Base-by-base conservation (phyloP, 169 alveolate species). In the Plasmodium gonderi region DNA sequence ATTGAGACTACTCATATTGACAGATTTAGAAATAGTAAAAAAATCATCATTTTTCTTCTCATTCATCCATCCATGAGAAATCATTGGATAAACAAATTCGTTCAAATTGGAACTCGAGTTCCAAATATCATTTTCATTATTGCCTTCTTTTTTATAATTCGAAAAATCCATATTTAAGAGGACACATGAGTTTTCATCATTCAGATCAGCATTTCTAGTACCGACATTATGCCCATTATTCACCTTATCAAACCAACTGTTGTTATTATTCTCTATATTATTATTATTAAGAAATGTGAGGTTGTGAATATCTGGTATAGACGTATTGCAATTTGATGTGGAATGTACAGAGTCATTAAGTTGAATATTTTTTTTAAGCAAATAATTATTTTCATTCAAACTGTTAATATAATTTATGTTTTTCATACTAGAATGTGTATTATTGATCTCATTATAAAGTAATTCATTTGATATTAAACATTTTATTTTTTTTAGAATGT, bases 1-100 rank as follows among this genome's bases (percentile, higher is more conserved):
- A 65, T 87, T 74, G 77, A 87, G 79, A 14, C 93, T 87, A 20
- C 87, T 60, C 40, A 87, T 31, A 87, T 87, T 87, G 45, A 87
- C 79, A 1, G 93, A 87, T 67, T 87, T 87, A 1, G 93, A 74
- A 7, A 87, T 78, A 60, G 23, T 78, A 76, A 87, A 87, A 42
- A 87, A 74, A 20, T 87, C 93, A 3, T 44, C 67, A 42, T 29
- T 69, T 36, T 87, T 87, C 49, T 75, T 45, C 64, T 87, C 42
- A 9, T 74, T 76, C 36, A 49, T 40, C 89, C 69, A 87, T 5
- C 69, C 93, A 67, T 40, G 65, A 45, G 93, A 49, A 20, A 51
- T 68, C 60, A 72, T 45, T 9, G 77, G 92, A 40, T 69, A 68
- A 14, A 68, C 72, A 72, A 60, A 82, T 29, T 72, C 75, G 44